Evolutionary conservation across 2,329 filamentous ascomycete genomes (phyloP).

Genomic region (Phialophora chinensis): DNA sequence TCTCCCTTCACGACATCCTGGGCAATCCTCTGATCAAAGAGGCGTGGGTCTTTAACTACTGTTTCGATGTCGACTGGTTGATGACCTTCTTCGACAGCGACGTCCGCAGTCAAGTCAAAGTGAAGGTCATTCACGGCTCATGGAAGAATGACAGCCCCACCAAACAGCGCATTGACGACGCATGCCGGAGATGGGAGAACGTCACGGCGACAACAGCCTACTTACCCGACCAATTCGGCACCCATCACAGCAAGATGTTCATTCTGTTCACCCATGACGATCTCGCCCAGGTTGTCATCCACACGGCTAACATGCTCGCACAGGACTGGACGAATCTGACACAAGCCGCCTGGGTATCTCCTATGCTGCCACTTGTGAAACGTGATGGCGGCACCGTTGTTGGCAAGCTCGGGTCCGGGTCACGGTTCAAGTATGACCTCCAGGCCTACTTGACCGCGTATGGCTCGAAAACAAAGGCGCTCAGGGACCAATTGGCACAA

Average conservation of each 20-base stretch:
- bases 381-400: slow-evolving; percentile 19
- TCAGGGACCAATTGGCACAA: slow-evolving; percentile 63
- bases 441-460: slow-evolving; percentile 75
- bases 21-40: slow-evolving; percentile 74
- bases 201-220: slow-evolving; percentile 74
- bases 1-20: slow-evolving; percentile 71
- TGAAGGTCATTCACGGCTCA: slow-evolving; percentile 68
- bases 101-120: slow-evolving; percentile 57
- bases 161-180: slow-evolving; percentile 62
- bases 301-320: slow-evolving; percentile 90
- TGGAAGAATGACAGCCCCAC: slow-evolving; percentile 71
- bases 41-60: slow-evolving; percentile 64
- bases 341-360: slow-evolving; percentile 81
- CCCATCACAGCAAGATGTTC: slow-evolving; percentile 87
- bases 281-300: slow-evolving; percentile 77
- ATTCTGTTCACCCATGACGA: slow-evolving; percentile 79
- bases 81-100: slow-evolving; percentile 66
- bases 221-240: slow-evolving; percentile 84
- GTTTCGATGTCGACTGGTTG: slow-evolving; percentile 64
- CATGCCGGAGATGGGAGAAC: slow-evolving; percentile 67
- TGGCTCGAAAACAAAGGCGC: slow-evolving; percentile 51
- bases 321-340: slow-evolving; percentile 89
- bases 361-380: slow-evolving; percentile 63
- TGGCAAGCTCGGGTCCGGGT: slow-evolving; percentile 63
- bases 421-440: slow-evolving; percentile 76